These are phyloP conservation scores for Chrysopogon serrulatus DNA, from an alignment of 176 grass and related monocot genomes.

Conservation along the genomic window DNA sequence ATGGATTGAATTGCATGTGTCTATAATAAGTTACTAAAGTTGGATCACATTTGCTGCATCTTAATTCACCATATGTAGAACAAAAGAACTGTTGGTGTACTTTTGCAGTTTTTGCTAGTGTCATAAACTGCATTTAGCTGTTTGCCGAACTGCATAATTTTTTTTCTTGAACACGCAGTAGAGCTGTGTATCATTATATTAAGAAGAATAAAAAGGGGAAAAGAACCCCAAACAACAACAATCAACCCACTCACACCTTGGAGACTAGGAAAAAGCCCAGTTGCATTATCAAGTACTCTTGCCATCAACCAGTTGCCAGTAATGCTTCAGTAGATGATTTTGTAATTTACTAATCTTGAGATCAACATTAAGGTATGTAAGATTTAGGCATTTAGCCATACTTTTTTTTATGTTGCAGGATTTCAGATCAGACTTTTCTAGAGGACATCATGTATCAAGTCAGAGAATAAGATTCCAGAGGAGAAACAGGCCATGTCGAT, in stretches of 20 bases:
- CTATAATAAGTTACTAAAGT: background rate
- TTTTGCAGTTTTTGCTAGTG: background rate
- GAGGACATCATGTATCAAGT: conserved; percentile 77
- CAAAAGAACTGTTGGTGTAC: background rate
- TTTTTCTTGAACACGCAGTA: background rate
- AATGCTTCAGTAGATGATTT: background rate
- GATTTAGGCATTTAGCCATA: conserved; percentile 12
- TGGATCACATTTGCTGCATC: background rate
- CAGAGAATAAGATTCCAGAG: conserved; percentile 68
- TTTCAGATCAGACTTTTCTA: conserved; percentile 75
- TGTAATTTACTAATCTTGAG: conserved; percentile 8
- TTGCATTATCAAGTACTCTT: conserved; percentile 10
- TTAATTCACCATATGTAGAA: background rate
- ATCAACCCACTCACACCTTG: background rate
- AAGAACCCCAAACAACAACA: background rate
- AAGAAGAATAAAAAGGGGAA: background rate
- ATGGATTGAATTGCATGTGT: background rate
- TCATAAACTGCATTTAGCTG: background rate
- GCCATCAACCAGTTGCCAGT: background rate
- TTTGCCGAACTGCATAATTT: background rate
- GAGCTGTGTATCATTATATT: background rate
- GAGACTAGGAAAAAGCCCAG: background rate
- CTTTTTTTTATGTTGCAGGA: conserved; percentile 50
- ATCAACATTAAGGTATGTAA: conserved; percentile 10
- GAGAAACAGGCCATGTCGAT: conserved; percentile 61